Conservation (phyloP, 2,329 filamentous ascomycete genomes). For the Hypoxylon sp. region DNA sequence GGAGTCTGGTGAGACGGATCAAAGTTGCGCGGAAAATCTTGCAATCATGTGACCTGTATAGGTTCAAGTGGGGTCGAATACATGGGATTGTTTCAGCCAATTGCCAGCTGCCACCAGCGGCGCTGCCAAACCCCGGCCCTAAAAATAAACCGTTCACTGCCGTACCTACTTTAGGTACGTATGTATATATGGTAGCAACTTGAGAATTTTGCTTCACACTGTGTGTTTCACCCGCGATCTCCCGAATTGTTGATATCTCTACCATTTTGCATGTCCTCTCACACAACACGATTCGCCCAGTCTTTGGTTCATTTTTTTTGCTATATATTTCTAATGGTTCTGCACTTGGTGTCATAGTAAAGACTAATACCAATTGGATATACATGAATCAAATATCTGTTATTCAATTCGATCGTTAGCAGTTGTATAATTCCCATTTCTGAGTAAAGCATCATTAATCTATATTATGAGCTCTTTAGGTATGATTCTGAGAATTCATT, state of each 20-base stretch:
- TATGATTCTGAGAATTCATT: too few relatives aligned
- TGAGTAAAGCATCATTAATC: neutral
- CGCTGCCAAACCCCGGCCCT: conserved; percentile 20
- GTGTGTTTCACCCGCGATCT: conserved; percentile 32
- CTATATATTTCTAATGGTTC: neutral
- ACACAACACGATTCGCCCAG: neutral
- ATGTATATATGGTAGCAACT: neutral
- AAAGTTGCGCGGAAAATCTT: conserved; percentile 21
- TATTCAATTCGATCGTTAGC: neutral
- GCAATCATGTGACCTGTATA: conserved; percentile 24
- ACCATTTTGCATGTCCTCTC: conserved; percentile 6
- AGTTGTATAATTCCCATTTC: neutral
- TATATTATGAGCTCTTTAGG: too few relatives aligned
- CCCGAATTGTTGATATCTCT: conserved; percentile 22
- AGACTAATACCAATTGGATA: neutral
- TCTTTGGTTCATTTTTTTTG: neutral
- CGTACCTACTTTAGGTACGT: too few relatives aligned
- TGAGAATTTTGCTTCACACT: conserved; percentile 10
- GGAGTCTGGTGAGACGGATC: conserved; percentile 27
- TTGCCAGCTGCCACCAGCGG: conserved; percentile 21
- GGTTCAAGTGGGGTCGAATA: neutral
- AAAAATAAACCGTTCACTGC: conserved; percentile 34
- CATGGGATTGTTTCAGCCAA: conserved; percentile 5
- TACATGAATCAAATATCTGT: neutral
- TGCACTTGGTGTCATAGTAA: neutral